Evolutionary conservation across 352 stramenopile genomes (phyloP).

Genomic region (Hyaloperonospora brassicae): DNA sequence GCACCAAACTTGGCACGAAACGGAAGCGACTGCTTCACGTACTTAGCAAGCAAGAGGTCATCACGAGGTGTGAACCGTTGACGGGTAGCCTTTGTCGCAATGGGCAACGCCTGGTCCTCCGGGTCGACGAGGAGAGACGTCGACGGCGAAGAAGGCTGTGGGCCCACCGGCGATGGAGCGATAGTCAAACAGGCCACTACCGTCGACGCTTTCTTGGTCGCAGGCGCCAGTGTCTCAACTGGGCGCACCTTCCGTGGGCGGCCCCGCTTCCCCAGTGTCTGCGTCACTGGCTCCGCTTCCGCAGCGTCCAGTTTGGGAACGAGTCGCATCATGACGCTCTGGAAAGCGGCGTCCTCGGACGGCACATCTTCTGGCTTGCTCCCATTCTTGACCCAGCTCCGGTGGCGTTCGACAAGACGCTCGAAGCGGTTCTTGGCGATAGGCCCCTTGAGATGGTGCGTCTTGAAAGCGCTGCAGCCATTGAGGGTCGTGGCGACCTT

Average conservation of each 20-base stretch:
- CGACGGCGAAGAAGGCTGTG: conserved; percentile 16
- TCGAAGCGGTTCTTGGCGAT: conserved; percentile 37
- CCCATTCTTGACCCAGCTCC: conserved; percentile 23
- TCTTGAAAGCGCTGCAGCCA: conserved; percentile 27
- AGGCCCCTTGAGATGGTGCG: conserved; percentile 30
- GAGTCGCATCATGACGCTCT: conserved; percentile 25
- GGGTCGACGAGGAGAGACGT: conserved; percentile 19
- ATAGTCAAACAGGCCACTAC: conserved; percentile 8
- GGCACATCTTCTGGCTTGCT: conserved; percentile 13
- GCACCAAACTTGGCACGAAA: conserved; percentile 31
- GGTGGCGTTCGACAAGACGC: conserved; percentile 21
- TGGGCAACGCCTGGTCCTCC: conserved; percentile 17
- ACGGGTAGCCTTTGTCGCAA: conserved; percentile 11
- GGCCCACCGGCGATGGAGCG: conserved; percentile 15
- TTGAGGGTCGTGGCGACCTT: conserved; percentile 32
- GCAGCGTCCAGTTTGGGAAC: conserved; percentile 26
- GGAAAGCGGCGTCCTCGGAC: conserved; percentile 21
- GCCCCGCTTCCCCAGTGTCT: conserved; percentile 24
- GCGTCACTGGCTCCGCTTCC: conserved; percentile 15
- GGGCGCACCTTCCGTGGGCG: conserved; percentile 21
- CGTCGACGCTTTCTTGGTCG: conserved; percentile 9
- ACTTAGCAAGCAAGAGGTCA: conserved; percentile 23
- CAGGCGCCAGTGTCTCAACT: conserved; percentile 1
- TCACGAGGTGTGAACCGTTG: conserved; percentile 29
- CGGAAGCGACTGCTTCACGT: conserved; percentile 24